Conservation (phyloP, 371 early-diverging fungal genomes). For the Batrachochytrium dendrobatidis region DNA sequence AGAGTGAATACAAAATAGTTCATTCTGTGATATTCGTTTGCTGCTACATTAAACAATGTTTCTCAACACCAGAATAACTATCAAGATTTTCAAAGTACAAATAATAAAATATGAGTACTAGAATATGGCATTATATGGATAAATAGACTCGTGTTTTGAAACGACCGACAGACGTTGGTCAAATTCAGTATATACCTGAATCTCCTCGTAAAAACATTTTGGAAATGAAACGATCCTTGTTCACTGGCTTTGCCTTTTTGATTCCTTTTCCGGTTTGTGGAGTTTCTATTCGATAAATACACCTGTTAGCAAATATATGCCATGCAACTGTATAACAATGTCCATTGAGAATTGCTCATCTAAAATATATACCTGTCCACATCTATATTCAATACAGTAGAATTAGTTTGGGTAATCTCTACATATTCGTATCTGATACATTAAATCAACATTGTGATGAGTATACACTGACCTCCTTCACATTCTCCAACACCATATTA, state of each 20-base stretch:
- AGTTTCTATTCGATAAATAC: constrained; percentile 67
- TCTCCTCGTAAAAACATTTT: constrained; percentile 98
- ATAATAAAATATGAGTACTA: not conserved
- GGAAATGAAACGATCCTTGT: constrained; percentile 96
- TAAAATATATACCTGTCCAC: no score
- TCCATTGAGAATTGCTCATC: no score
- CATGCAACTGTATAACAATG: no score
- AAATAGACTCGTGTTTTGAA: no score
- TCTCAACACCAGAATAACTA: constrained; percentile 3
- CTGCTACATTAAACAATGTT: constrained; percentile 3
- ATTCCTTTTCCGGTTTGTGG: constrained; percentile 82
- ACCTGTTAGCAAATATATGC: no score
- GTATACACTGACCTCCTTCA: constrained; percentile 74
- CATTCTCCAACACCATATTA: constrained; percentile 98
- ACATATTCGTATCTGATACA: no score
- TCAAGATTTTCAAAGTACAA: not conserved
- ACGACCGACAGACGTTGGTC: not conserved
- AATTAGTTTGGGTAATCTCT: no score
- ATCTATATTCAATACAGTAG: no score
- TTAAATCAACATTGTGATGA: not conserved
- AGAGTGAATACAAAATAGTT: not conserved
- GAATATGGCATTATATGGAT: no score
- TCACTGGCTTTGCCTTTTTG: constrained; percentile 89
- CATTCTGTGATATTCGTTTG: not conserved
- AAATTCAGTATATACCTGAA: constrained; percentile 47